Base-by-base conservation (phyloP, 2,329 filamentous ascomycete species). In the Bretziella fagacearum region DNA sequence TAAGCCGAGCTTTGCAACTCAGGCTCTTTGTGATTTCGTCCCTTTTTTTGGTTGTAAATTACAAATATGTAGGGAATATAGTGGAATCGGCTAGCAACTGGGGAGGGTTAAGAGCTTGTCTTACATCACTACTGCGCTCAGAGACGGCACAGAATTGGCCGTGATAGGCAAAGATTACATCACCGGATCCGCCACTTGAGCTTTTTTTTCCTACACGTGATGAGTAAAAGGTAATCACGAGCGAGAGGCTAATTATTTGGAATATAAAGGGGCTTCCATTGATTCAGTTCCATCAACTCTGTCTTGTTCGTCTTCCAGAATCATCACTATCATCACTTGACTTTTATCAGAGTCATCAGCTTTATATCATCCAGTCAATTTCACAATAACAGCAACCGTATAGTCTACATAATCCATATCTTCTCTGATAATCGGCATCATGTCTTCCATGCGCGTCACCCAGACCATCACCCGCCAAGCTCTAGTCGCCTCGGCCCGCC, bases 391-490 rank as follows among this genome's bases (percentile, higher is more conserved):
- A n/a, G n/a, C 27, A n/a, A 8, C 32, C n/a, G 32, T 35, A 36
- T 15, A 17, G 33, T n/a, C 33, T 36, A 17, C 11, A 36, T 6
- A 36, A 11, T 17, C 8, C 23, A n/a, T 13, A 42, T 43, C 37
- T 13, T 40, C 27, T 17, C 20, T 17, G n/a, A 40, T 20, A 17
- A 29, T n/a, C 15, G 36, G 42, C 25, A 37, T 42, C 15, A 51
- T 51, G 49, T 48, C 35, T 42, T 39, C 47, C 13, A 26, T 43
- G 20, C 44, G 37, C 46, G n/a, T 46, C 27, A 25, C 30, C 13
- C 35, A 35, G 13, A 55, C 64, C 53, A 50, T 62, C 54, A 66
- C 70, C 58, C 65, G 67, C 46, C 53, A 66, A 53, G 63, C 62
- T 51, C 53, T 61, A 47, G 54, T 62, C 51, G 32, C 20, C 22